Evolutionary conservation across 176 grass and related monocot species (phyloP).

Genomic region (Oryza glumipatula): DNA sequence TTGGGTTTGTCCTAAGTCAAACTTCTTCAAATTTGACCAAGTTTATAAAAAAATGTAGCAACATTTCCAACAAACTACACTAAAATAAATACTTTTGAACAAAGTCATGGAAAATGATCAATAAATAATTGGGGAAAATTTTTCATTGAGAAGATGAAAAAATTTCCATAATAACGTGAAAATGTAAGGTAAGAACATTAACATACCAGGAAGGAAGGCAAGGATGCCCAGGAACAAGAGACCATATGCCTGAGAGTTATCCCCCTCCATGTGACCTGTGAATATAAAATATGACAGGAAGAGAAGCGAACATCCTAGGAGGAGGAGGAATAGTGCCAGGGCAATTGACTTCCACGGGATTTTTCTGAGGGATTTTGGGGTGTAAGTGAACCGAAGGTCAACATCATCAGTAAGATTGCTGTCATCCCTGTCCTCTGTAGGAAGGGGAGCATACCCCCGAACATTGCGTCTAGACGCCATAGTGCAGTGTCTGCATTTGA

Average conservation of each 20-base stretch:
- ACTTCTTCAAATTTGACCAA: no score
- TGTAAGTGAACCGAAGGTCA: conserved; percentile 84
- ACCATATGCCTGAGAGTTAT: conserved; percentile 80
- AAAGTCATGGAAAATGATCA: background rate
- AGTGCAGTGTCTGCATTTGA: conserved; percentile 1
- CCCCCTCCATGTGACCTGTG: conserved; percentile 88
- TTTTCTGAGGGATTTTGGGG: conserved; percentile 66
- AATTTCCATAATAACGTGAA: background rate
- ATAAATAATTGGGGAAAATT: background rate
- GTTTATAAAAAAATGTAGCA: no score
- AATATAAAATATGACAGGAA: conserved; percentile 84
- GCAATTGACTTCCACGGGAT: conserved; percentile 92
- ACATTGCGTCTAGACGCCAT: conserved; percentile 71
- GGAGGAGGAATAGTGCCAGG: conserved; percentile 78
- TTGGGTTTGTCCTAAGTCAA: no score
- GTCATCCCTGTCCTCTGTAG: conserved; percentile 48
- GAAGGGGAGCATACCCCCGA: conserved; percentile 56
- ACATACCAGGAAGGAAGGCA: conserved; percentile 95
- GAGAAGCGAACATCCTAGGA: conserved; percentile 68
- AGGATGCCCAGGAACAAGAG: conserved; percentile 83
- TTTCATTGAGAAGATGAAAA: background rate
- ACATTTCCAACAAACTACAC: background rate
- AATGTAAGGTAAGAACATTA: conserved; percentile 6
- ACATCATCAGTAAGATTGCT: conserved; percentile 26
- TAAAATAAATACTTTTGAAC: background rate